phyloP scores from a whole-genome alignment of 345 rosid genomes.

The Turnera subulata region DNA sequence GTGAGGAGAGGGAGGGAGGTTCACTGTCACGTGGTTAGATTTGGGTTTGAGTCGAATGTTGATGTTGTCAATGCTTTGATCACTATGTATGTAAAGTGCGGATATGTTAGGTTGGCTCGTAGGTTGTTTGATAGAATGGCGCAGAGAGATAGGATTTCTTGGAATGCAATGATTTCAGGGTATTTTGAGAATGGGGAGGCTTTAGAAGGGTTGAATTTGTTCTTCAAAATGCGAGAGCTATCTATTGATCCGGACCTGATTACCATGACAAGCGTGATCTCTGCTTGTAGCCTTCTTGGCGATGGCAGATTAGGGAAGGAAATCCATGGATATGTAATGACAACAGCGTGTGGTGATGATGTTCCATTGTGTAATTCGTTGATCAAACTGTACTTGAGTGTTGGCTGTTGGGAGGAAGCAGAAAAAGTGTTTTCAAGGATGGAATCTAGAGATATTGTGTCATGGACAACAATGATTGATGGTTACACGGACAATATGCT shows the following conservation, averaged over 20 bases:
- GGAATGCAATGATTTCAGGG: slow-evolving; percentile 93
- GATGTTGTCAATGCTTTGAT: slow-evolving; percentile 80
- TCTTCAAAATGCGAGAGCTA: slow-evolving; percentile 57
- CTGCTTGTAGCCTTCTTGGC: slow-evolving; percentile 37
- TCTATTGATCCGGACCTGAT: slow-evolving; percentile 71
- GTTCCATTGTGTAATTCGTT: slow-evolving; percentile 24
- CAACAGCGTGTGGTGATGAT: slow-evolving; percentile 14
- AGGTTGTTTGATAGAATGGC: slow-evolving; percentile 67
- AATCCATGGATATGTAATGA: slow-evolving; percentile 24
- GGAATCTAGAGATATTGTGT: slow-evolving; percentile 23
- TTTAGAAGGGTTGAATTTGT: slow-evolving; percentile 58
- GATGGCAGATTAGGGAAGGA: slow-evolving; percentile 59
- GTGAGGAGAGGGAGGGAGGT: slow-evolving; percentile 67
- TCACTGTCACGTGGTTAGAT: slow-evolving; percentile 75
- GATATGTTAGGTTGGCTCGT: slow-evolving; percentile 46
- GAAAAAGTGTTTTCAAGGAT: slow-evolving; percentile 22
- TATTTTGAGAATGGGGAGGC: slow-evolving; percentile 72
- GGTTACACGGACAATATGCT: slow-evolving; percentile 20
- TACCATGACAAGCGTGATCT: slow-evolving; percentile 77
- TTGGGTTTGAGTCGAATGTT: slow-evolving; percentile 65
- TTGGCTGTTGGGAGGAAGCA: slow-evolving; percentile 24
- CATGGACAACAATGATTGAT: slow-evolving; percentile 33
- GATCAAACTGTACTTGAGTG: slow-evolving; percentile 19
- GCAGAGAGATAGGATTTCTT: slow-evolving; percentile 75
- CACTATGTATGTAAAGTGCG: slow-evolving; percentile 82